Conservation (phyloP, 805 yeast species). For the Yarrowia sp. region DNA sequence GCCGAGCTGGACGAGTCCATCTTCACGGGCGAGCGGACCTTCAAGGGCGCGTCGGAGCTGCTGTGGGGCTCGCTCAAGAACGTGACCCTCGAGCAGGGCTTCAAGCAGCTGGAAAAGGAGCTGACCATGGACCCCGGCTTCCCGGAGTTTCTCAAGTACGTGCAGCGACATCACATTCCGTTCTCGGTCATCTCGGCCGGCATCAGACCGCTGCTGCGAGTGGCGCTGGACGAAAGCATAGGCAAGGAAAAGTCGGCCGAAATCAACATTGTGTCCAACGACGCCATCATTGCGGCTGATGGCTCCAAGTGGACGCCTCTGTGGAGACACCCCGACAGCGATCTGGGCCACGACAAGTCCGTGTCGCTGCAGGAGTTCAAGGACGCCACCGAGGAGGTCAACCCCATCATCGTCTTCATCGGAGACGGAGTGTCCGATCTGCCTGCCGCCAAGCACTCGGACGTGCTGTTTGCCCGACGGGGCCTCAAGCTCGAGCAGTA, state of each 20-base stretch:
- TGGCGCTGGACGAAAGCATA: slow-evolving; percentile 53
- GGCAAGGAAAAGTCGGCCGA: slow-evolving; percentile 51
- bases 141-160: slow-evolving; percentile 51
- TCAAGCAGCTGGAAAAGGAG: slow-evolving; percentile 49
- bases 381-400: slow-evolving; percentile 41
- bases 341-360: slow-evolving; percentile 57
- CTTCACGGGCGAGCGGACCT: slow-evolving; percentile 50
- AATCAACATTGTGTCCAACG: slow-evolving; percentile 54
- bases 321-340: slow-evolving; percentile 54
- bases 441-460: slow-evolving; percentile 56
- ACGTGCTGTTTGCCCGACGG: slow-evolving; percentile 54
- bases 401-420: slow-evolving; percentile 53
- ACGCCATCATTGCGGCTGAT: slow-evolving; percentile 49
- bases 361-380: slow-evolving; percentile 52
- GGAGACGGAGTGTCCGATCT: slow-evolving; percentile 65
- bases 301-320: slow-evolving; percentile 52
- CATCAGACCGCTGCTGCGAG: slow-evolving; percentile 53
- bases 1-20: slow-evolving; percentile 51
- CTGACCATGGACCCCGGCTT: slow-evolving; percentile 54
- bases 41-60: slow-evolving; percentile 54
- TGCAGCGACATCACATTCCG: slow-evolving; percentile 51
- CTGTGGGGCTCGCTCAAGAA: slow-evolving; percentile 55
- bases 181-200: slow-evolving; percentile 57
- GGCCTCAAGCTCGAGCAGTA: slow-evolving; percentile 54
- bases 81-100: slow-evolving; percentile 53